These are phyloP conservation scores for Trichoderma guizhouense DNA, from an alignment of 2,329 filamentous ascomycete genomes.

Conservation along the genomic window DNA sequence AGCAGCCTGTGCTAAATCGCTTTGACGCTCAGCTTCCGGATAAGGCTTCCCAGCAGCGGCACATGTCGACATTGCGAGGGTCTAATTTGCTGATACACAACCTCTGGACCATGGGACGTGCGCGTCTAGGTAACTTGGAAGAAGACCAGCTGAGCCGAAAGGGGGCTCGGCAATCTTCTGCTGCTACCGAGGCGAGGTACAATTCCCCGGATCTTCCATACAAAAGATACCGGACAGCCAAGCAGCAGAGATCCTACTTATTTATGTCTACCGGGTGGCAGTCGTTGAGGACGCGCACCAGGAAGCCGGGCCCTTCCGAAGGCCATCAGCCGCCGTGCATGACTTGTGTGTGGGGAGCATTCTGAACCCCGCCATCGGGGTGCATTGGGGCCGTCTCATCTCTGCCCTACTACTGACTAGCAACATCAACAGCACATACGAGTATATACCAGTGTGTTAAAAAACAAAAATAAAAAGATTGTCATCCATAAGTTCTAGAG, in stretches of 20 bases:
- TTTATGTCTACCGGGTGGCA: background rate
- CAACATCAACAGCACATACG: background rate
- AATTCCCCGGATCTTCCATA: background rate
- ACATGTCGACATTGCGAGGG: constrained; percentile 10
- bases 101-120: background rate
- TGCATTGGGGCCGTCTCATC: background rate
- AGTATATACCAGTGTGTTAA: background rate
- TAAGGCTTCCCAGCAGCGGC: background rate
- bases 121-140: background rate
- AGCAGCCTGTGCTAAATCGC: constrained; percentile 26
- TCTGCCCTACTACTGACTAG: background rate
- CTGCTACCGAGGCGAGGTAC: background rate
- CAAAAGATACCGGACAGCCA: background rate
- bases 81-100: background rate
- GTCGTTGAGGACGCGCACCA: background rate
- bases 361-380: background rate
- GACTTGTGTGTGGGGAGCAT: background rate
- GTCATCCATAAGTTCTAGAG: background rate
- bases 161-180: background rate
- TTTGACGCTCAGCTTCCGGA: background rate
- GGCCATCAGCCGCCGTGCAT: constrained; percentile 1
- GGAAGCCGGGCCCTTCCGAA: constrained; percentile 5
- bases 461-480: too few relatives aligned
- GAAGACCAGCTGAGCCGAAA: background rate
- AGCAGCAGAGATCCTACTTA: background rate